A percentile compares a stretch with the other conserved stretches of the same genome.
Evolutionary conservation across 1,284 basidiomycete genomes (phyloP).

Genomic region (Pyrrhoderma lamaoense): DNA sequence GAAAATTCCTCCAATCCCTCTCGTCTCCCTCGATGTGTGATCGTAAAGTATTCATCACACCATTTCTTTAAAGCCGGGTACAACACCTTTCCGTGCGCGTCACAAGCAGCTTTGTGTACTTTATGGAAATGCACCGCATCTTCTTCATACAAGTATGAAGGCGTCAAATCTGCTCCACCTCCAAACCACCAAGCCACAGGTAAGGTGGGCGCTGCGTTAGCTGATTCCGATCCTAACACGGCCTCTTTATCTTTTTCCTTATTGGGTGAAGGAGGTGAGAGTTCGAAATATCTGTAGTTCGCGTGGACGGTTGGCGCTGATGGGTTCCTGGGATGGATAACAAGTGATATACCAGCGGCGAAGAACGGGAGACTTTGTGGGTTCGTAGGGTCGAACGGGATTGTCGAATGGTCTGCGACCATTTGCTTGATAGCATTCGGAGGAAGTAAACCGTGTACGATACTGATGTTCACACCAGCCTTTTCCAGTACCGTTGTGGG

Average conservation of each 20-base stretch:
- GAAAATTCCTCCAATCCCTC: conserved; percentile 92
- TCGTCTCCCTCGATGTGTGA: conserved; percentile 86
- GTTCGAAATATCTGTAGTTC: conserved; percentile 98
- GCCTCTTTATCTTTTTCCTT: conserved; percentile 21
- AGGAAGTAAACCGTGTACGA: conserved; percentile 86
- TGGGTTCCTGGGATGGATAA: conserved; percentile 92
- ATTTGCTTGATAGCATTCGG: conserved; percentile 88
- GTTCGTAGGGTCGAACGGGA: conserved; percentile 46
- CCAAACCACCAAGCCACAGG: conserved; percentile 96
- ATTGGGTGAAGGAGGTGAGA: conserved; percentile 44
- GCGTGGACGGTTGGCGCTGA: conserved; percentile 90
- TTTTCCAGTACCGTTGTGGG: conserved; percentile 76
- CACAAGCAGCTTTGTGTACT: conserved; percentile 73
- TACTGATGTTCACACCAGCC: conserved; percentile 91
- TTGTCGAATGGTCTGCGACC: conserved; percentile 82
- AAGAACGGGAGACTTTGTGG: conserved; percentile 78
- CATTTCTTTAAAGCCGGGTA: conserved; percentile 87
- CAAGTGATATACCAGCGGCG: conserved; percentile 79
- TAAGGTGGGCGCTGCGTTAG: conserved; percentile 19
- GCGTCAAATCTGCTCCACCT: conserved; percentile 94
- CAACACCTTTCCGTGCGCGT: conserved; percentile 60
- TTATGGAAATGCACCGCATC: conserved; percentile 87
- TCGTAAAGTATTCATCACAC: conserved; percentile 97
- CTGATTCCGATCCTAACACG: conserved; percentile 27
- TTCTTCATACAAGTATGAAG: conserved; percentile 85